Conservation (phyloP, 352 stramenopile species). For the Globisporangium lucens region DNA sequence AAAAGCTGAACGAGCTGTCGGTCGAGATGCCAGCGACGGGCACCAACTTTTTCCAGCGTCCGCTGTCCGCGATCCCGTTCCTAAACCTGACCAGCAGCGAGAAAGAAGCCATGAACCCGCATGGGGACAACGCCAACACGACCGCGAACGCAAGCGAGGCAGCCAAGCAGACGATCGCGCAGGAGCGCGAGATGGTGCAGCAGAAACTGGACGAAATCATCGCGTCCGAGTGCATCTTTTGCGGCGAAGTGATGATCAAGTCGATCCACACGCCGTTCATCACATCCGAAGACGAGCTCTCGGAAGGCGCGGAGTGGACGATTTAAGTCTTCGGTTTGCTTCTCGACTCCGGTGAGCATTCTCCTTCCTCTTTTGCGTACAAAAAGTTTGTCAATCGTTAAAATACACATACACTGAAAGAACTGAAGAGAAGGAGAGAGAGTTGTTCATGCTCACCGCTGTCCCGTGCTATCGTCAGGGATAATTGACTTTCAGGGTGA, state of each 20-base stretch:
- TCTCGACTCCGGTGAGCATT: not conserved
- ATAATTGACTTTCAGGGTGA: too few relatives aligned
- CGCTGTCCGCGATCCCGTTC: constrained; percentile 56
- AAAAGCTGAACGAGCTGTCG: constrained; percentile 85
- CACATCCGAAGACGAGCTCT: constrained; percentile 78
- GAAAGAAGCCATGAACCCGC: constrained; percentile 64
- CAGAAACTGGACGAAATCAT: constrained; percentile 93
- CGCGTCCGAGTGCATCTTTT: constrained; percentile 93
- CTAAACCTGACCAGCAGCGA: constrained; percentile 66
- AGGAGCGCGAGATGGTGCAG: constrained; percentile 89
- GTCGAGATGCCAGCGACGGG: constrained; percentile 58
- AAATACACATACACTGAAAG: not conserved
- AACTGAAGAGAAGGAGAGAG: not conserved
- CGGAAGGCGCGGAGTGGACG: constrained; percentile 79
- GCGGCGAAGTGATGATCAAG: constrained; percentile 95
- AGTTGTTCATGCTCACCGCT: too few relatives aligned
- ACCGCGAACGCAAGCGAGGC: constrained; percentile 47
- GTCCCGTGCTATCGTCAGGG: too few relatives aligned
- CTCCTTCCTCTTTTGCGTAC: not conserved
- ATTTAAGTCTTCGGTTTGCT: constrained; percentile 41
- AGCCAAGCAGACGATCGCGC: constrained; percentile 72
- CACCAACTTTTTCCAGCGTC: constrained; percentile 77
- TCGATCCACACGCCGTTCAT: constrained; percentile 92
- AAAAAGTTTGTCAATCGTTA: not conserved
- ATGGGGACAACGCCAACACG: constrained; percentile 33